A percentile compares a stretch with the other conserved stretches of the same genome.
Evolutionary conservation across 2,329 filamentous ascomycete genomes (phyloP).

Genomic region (Lasiodiplodia citricola): DNA sequence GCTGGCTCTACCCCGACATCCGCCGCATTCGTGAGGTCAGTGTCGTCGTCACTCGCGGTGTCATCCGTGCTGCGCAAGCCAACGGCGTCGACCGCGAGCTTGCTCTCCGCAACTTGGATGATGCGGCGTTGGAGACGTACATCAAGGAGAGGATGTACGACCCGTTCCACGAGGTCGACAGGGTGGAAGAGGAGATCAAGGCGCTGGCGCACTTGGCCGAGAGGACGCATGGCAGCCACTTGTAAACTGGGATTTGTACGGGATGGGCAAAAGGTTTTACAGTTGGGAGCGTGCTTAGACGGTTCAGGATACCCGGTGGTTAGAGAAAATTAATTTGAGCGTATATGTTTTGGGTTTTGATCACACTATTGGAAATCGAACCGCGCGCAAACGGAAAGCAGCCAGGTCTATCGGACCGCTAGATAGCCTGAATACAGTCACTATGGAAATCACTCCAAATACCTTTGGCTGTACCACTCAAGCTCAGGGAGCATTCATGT

Average conservation of each 20-base stretch:
- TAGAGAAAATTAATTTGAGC: conserved; percentile 18
- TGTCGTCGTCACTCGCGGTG: conserved; percentile 83
- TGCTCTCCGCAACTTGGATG: conserved; percentile 68
- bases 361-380: neutral
- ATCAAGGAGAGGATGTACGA: conserved; percentile 58
- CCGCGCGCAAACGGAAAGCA: no score
- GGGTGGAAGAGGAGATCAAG: conserved; percentile 44
- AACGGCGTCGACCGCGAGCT: conserved; percentile 66
- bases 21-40: conserved; percentile 91
- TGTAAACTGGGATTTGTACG: neutral
- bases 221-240: conserved; percentile 17
- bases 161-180: conserved; percentile 53
- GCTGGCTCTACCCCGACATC: conserved; percentile 89
- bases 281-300: conserved; percentile 11
- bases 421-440: neutral
- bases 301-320: conserved; percentile 20
- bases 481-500: neutral
- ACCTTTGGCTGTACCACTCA: neutral
- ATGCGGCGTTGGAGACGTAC: conserved; percentile 74
- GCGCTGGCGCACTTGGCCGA: conserved; percentile 12
- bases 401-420: no score
- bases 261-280: neutral
- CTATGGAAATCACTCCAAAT: neutral
- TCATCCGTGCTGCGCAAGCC: conserved; percentile 88
- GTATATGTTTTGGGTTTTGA: neutral